Percentiles rank a stretch among this genome's conserved stretches.
Evolutionary conservation across 176 grass and related monocot species (phyloP).

Genomic region (Pontederia crassipes): DNA sequence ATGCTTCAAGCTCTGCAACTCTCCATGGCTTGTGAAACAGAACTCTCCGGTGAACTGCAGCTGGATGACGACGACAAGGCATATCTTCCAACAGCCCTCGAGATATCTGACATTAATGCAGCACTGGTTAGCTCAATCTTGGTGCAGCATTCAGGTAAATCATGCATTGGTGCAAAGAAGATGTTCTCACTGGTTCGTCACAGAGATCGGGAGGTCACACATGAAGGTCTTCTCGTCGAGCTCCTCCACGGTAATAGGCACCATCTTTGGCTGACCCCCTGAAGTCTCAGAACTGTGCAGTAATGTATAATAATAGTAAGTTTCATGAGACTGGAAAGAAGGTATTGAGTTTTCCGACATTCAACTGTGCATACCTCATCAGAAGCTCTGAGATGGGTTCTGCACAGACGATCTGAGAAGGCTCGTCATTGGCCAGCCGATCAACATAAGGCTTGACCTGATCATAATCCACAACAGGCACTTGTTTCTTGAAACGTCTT

Average conservation of each 20-base stretch:
- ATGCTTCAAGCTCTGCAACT: no score
- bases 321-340: no score
- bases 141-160: constrained; percentile 7
- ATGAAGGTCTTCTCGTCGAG: constrained; percentile 70
- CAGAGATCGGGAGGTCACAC: constrained; percentile 50
- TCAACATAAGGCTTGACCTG: constrained; percentile 59
- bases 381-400: constrained; percentile 62
- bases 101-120: constrained; percentile 32
- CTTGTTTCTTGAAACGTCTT: constrained; percentile 31
- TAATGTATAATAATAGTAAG: no score
- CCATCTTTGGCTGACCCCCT: constrained; percentile 62
- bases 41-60: no score
- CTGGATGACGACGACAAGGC: no score
- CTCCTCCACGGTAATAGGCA: constrained; percentile 65
- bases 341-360: neutral
- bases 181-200: constrained; percentile 48
- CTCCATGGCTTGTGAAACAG: no score
- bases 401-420: constrained; percentile 45
- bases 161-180: neutral
- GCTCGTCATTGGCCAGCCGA: constrained; percentile 53
- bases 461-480: constrained; percentile 71
- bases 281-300: constrained; percentile 60
- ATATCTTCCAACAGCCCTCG: no score
- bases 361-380: constrained; percentile 28
- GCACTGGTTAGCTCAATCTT: neutral